Evolutionary conservation across 805 yeast genomes (phyloP).

Genomic region (Yarrowia sp.): DNA sequence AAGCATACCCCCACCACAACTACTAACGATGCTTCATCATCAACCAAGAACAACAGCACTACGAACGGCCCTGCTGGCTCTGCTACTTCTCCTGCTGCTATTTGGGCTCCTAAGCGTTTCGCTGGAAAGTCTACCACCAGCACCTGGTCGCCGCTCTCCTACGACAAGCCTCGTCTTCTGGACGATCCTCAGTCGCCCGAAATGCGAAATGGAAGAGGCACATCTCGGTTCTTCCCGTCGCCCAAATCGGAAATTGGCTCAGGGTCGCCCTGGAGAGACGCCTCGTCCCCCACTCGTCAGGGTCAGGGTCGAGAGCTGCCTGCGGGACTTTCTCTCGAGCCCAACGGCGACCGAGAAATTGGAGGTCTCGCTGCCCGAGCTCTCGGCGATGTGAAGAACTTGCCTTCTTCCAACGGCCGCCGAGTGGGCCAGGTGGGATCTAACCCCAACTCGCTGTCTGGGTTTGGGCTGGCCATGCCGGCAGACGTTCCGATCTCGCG

Average conservation of each 20-base stretch:
- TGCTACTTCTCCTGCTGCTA: slow-evolving; percentile 5
- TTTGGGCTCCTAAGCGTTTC: slow-evolving; percentile 32
- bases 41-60: background rate
- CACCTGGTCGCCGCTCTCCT: slow-evolving; percentile 24
- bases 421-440: background rate
- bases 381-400: slow-evolving; percentile 19
- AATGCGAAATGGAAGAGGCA: slow-evolving; percentile 30
- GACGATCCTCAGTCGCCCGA: slow-evolving; percentile 35
- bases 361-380: slow-evolving; percentile 26
- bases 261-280: slow-evolving; percentile 19
- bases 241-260: slow-evolving; percentile 36
- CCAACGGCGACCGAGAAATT: slow-evolving; percentile 28
- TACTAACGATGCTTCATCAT: slow-evolving; percentile 14
- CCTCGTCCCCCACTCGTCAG: slow-evolving; percentile 23
- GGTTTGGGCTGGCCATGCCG: slow-evolving; percentile 37
- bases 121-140: slow-evolving; percentile 2
- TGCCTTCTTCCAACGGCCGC: slow-evolving; percentile 1
- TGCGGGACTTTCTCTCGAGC: slow-evolving; percentile 12
- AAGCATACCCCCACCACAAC: background rate
- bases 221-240: slow-evolving; percentile 35
- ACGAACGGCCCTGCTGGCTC: slow-evolving; percentile 2
- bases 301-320: slow-evolving; percentile 23
- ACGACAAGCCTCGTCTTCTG: slow-evolving; percentile 31
- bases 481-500: slow-evolving; percentile 37
- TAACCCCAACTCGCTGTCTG: slow-evolving; percentile 25